phyloP scores from a whole-genome alignment of 257 asterid genomes.

The Solanum megistacrolobum region DNA sequence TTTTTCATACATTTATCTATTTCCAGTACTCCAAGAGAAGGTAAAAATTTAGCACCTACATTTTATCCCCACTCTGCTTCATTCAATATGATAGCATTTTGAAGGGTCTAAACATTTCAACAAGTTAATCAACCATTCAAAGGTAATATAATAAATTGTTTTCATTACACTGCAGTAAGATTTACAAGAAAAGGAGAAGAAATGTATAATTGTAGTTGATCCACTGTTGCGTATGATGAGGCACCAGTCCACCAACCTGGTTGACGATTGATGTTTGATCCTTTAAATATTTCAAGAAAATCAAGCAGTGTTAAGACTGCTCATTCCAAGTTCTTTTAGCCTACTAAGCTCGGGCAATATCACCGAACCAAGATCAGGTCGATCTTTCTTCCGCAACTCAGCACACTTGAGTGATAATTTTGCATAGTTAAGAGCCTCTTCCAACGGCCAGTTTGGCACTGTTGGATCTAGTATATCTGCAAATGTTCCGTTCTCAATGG shows the following conservation, averaged over 20 bases:
- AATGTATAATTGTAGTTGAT: not conserved
- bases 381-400: conserved; percentile 13
- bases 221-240: not conserved
- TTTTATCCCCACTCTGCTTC: not conserved
- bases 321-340: conserved; percentile 5
- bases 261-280: not conserved
- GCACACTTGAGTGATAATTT: conserved; percentile 16
- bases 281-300: not conserved
- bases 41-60: not conserved
- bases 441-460: conserved; percentile 17
- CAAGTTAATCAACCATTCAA: not conserved
- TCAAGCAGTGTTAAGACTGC: not conserved
- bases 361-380: conserved; percentile 15
- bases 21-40: not conserved
- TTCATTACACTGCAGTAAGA: not conserved
- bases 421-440: conserved; percentile 11
- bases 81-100: not conserved
- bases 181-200: not conserved
- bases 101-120: not conserved
- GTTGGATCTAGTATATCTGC: conserved; percentile 13
- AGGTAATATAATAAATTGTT: not conserved
- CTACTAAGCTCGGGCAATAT: conserved; percentile 16
- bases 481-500: conserved; percentile 11
- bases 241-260: not conserved
- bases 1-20: not conserved